Evolutionary conservation across 768 basidiomycete genomes (phyloP).

Genomic region (Leucosporidium creatinivorum): DNA sequence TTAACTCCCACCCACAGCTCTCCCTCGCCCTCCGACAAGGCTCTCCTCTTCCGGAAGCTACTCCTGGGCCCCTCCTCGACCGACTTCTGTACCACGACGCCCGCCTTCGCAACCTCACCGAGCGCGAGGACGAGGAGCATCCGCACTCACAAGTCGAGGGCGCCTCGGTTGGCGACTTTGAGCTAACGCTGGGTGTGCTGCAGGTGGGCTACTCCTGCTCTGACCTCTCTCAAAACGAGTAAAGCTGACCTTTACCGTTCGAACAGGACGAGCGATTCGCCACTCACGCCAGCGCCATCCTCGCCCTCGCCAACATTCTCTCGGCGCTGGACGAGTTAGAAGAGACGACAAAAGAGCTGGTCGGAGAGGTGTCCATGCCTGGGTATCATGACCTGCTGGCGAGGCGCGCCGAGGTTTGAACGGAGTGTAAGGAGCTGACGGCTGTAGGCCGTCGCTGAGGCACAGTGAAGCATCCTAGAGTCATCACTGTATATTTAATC

Average conservation of each 20-base stretch:
- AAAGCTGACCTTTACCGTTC: not conserved
- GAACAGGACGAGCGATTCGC: slow-evolving; percentile 20
- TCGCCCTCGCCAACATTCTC: slow-evolving; percentile 21
- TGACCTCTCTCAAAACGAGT: not conserved
- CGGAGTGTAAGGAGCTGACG: too few species aligned
- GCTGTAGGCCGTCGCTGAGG: too few species aligned
- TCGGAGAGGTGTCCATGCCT: slow-evolving; percentile 6
- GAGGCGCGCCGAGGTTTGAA: too few species aligned
- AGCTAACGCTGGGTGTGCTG: slow-evolving; percentile 12
- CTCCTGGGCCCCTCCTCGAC: slow-evolving; percentile 47
- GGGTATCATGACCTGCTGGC: too few species aligned
- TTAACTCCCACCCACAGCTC: slow-evolving; percentile 26
- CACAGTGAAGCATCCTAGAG: too few species aligned
- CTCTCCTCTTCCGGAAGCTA: slow-evolving; percentile 47
- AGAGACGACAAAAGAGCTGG: slow-evolving; percentile 2
- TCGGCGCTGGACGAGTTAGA: slow-evolving; percentile 22
- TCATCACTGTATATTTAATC: too few species aligned
- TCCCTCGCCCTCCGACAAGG: slow-evolving; percentile 48
- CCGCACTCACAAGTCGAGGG: slow-evolving; percentile 13
- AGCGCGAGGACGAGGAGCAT: not conserved
- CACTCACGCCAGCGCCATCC: slow-evolving; percentile 11
- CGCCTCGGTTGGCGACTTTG: slow-evolving; percentile 7
- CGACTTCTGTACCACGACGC: slow-evolving; percentile 47
- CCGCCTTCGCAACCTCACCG: slow-evolving; percentile 5
- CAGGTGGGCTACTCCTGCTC: not conserved